Conservation (phyloP, 225 moss, liverwort and hornwort species). For the Marchantia polymorpha region DNA sequence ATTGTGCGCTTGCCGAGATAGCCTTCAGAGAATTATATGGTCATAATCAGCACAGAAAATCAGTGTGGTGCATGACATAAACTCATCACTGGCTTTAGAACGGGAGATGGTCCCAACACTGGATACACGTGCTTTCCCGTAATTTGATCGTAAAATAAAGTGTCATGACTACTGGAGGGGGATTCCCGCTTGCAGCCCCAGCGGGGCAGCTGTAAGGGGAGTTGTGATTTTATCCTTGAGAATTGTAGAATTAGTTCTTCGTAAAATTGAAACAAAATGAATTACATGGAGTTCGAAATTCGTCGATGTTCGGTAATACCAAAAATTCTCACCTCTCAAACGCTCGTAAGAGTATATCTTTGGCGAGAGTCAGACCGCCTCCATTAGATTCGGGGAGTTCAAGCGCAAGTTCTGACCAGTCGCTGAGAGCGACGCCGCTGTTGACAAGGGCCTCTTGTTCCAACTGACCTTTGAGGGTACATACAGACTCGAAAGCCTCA, state of each 20-base stretch:
- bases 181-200: no score
- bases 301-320: neutral
- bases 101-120: neutral
- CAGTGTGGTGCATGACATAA: constrained; percentile 22
- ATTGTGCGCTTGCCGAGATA: no score
- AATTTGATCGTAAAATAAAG: no score
- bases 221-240: no score
- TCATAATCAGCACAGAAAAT: constrained; percentile 14
- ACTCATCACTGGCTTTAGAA: constrained; percentile 11
- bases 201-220: neutral
- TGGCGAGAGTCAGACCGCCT: constrained; percentile 49
- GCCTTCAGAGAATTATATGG: constrained; percentile 1
- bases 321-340: constrained; percentile 51
- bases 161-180: no score
- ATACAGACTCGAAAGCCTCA: constrained; percentile 69
- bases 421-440: constrained; percentile 71
- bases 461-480: constrained; percentile 60
- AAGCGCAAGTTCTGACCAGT: constrained; percentile 70
- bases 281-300: no score
- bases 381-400: constrained; percentile 58
- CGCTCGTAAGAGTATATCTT: constrained; percentile 58
- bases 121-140: no score
- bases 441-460: constrained; percentile 74
- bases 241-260: no score
- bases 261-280: no score